Base-by-base conservation (phyloP, 768 basidiomycete species). In the Mycena kentingensis region DNA sequence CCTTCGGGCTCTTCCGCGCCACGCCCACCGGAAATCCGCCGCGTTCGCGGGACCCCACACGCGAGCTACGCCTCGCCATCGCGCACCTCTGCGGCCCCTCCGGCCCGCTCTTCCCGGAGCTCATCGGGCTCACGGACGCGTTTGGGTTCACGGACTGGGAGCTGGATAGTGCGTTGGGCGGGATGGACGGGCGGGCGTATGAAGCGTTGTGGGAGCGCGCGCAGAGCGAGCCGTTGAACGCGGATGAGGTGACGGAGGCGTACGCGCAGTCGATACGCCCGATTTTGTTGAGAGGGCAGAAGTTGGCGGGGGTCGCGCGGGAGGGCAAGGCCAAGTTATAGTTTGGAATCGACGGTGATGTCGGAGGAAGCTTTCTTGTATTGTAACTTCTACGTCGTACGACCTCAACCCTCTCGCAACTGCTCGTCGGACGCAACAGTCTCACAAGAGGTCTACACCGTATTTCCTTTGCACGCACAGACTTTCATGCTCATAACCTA, bases 91-190 rank as follows among this genome's bases (percentile, higher is more conserved):
- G 84, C 63, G 58, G 18, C 41, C 12, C 21, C 11, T n/a, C n/a
- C n/a, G n/a, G 67, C 7, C 73, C 75, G 41, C 57, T 90, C 11
- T 64, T 88, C 0, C 83, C 86, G 0, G 77, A 91, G 52, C 79
- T 78, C 5, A 80, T 90, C 47, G 85, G 82, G 0, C 68, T 90
- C 47, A 83, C 77, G 5, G 88, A 91, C 63, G 82, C 85, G 3
- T 89, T 91, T 63, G 84, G 82, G 0, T 87, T 88, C 59, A 76
- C 80, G 0, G 87, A 90, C 60, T 90, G 85, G 84, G 81, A 88
- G 46, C 69, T 90, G 16, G 79, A 88, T 57, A 49, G 48, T 19
- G 48, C 48, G 35, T 22, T 61, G 0, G 79, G 79, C 2, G 71
- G 70, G 8, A 67, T 64, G 41, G 68, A 72, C 45, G 79, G 80